Percentiles rank a stretch among this genome's conserved stretches.
These are phyloP conservation scores for Nicotiana knightiana DNA, from an alignment of 257 asterid genomes.

Conservation along the genomic window DNA sequence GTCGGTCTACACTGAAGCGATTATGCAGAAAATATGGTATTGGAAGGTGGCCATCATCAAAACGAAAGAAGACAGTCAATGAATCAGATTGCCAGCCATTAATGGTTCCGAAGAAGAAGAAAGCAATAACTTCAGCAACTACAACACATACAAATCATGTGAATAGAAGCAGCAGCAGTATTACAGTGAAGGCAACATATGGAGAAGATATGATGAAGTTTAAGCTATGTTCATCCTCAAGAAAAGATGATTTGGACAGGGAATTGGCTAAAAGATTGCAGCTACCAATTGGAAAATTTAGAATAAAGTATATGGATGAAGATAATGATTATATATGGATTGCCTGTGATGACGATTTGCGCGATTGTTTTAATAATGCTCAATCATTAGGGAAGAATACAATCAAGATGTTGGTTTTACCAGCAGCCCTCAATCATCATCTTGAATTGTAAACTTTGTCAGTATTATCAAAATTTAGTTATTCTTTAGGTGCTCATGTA, in stretches of 20 bases:
- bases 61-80: not conserved
- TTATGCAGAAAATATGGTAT: constrained; percentile 90
- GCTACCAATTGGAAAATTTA: not conserved
- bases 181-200: constrained; percentile 9
- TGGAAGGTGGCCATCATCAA: constrained; percentile 73
- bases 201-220: constrained; percentile 9
- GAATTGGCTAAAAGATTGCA: constrained; percentile 5
- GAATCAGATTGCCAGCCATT: not conserved
- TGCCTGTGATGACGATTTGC: constrained; percentile 8
- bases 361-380: constrained; percentile 1
- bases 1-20: constrained; percentile 90
- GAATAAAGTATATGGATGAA: constrained; percentile 5
- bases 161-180: not conserved
- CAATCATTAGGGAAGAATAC: not conserved
- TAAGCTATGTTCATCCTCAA: not conserved
- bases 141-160: not conserved
- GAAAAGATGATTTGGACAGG: not conserved
- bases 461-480: not conserved
- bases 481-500: not conserved
- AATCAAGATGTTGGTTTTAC: constrained; percentile 3
- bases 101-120: not conserved
- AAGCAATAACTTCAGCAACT: not conserved
- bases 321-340: constrained; percentile 10
- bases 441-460: not conserved
- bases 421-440: not conserved